These are phyloP conservation scores for Tulasnella sp. DNA, from an alignment of 768 basidiomycete species.

Conservation along the genomic window DNA sequence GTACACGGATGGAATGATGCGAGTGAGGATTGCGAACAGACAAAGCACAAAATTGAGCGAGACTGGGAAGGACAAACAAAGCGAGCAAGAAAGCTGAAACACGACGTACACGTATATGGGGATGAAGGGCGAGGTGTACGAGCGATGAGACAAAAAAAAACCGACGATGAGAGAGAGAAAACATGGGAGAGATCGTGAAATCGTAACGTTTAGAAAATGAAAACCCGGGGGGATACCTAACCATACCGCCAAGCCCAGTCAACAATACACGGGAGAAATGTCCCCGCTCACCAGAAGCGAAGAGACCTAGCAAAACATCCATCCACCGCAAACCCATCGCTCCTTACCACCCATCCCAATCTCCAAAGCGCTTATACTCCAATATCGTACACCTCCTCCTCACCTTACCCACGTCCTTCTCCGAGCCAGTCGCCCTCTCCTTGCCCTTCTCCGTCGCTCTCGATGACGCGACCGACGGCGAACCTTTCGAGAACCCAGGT, in stretches of 20 bases:
- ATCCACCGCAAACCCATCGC: neutral
- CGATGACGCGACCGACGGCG: neutral
- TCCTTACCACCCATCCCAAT: slow-evolving; percentile 82
- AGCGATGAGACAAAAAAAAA: too few species aligned
- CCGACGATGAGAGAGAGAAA: too few species aligned
- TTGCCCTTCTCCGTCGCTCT: slow-evolving; percentile 36
- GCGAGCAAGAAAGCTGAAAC: too few species aligned
- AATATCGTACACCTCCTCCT: slow-evolving; percentile 50
- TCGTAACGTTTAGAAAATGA: too few species aligned
- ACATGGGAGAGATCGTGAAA: too few species aligned
- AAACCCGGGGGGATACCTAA: too few species aligned
- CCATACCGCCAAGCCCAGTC: too few species aligned
- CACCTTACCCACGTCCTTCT: slow-evolving; percentile 40
- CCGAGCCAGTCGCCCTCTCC: slow-evolving; percentile 44
- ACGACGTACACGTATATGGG: too few species aligned
- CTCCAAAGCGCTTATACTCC: slow-evolving; percentile 72
- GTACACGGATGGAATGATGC: neutral
- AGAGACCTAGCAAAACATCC: too few species aligned
- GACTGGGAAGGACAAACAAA: neutral
- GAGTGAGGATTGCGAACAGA: neutral
- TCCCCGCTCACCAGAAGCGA: neutral
- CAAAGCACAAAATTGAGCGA: neutral
- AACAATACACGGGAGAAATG: too few species aligned
- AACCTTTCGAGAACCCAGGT: neutral
- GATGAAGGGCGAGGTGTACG: too few species aligned